Evolutionary conservation across 106 monocot species (phyloP).

Genomic region (Iris macrosiphon): DNA sequence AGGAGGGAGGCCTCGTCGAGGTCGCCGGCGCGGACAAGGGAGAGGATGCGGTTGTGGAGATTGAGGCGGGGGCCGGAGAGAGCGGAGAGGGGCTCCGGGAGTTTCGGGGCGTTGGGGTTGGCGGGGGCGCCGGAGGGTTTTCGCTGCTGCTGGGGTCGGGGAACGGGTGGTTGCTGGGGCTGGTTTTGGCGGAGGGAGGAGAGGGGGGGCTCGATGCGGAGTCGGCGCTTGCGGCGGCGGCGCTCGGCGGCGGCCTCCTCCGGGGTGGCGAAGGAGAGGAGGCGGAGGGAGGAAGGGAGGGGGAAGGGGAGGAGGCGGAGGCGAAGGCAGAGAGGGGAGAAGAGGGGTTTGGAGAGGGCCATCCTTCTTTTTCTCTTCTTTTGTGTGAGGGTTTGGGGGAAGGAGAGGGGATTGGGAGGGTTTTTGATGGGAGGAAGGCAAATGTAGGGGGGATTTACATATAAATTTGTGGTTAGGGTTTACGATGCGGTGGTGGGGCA

Average conservation of each 20-base stretch:
- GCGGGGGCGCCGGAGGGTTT: slow-evolving; percentile 7
- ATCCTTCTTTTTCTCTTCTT: too few relatives aligned
- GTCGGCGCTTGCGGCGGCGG: slow-evolving; percentile 86
- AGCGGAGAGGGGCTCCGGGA: slow-evolving; percentile 63
- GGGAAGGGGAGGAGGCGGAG: slow-evolving; percentile 4
- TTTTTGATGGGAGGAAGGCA: neutral
- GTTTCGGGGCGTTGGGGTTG: slow-evolving; percentile 76
- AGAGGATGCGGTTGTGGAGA: slow-evolving; percentile 82
- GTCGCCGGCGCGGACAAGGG: slow-evolving; percentile 65
- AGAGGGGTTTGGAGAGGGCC: slow-evolving; percentile 41
- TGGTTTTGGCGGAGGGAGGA: slow-evolving; percentile 41
- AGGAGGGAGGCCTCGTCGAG: slow-evolving; percentile 89
- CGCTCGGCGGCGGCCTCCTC: slow-evolving; percentile 94
- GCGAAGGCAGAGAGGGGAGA: slow-evolving; percentile 13
- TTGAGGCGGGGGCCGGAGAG: slow-evolving; percentile 66
- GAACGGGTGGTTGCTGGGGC: neutral
- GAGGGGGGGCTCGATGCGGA: slow-evolving; percentile 82
- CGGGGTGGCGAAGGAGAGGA: slow-evolving; percentile 73
- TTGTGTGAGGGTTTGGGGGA: too few relatives aligned
- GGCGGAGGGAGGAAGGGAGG: slow-evolving; percentile 28
- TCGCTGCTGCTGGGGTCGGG: slow-evolving; percentile 18
- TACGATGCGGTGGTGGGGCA: neutral
- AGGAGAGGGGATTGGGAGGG: neutral
- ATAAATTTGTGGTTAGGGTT: neutral
- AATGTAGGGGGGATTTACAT: too few relatives aligned